Conservation (phyloP, 2,329 filamentous ascomycete genomes). For the Penicillium sp. region DNA sequence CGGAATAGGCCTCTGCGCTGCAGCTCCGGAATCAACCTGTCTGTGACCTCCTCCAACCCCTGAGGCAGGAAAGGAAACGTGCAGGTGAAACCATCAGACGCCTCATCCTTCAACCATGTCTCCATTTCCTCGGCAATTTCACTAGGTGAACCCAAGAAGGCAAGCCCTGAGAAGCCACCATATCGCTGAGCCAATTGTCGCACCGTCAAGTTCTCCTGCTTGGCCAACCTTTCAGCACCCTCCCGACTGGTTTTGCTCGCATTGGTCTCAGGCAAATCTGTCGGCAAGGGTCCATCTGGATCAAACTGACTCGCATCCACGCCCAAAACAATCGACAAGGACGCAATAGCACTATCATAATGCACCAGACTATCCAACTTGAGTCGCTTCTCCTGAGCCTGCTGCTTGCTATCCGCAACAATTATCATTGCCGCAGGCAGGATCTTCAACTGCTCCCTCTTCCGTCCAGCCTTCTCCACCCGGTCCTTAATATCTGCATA, state of each 20-base stretch:
- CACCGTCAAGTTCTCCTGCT: conserved; percentile 53
- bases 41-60: conserved; percentile 54
- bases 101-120: conserved; percentile 53
- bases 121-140: conserved; percentile 56
- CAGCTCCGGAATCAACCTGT: conserved; percentile 55
- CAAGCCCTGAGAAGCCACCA: conserved; percentile 55
- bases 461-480: conserved; percentile 50
- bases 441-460: conserved; percentile 55
- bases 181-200: conserved; percentile 57
- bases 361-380: conserved; percentile 57
- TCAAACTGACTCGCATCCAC: conserved; percentile 54
- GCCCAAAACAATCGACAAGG: conserved; percentile 54
- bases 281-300: conserved; percentile 55
- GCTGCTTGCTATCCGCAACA: conserved; percentile 54
- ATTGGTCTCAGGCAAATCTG: conserved; percentile 57
- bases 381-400: conserved; percentile 55
- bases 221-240: conserved; percentile 51
- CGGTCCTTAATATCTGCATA: conserved; percentile 58
- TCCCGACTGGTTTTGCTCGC: conserved; percentile 56
- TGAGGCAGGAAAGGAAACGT: conserved; percentile 56
- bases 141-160: conserved; percentile 56
- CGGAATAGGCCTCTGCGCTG: conserved; percentile 57
- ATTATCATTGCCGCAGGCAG: conserved; percentile 57
- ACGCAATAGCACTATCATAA: conserved; percentile 59
- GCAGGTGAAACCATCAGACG: conserved; percentile 57